Base-by-base conservation (phyloP, 2,329 filamentous ascomycete species). In the Venturia carpophila region DNA sequence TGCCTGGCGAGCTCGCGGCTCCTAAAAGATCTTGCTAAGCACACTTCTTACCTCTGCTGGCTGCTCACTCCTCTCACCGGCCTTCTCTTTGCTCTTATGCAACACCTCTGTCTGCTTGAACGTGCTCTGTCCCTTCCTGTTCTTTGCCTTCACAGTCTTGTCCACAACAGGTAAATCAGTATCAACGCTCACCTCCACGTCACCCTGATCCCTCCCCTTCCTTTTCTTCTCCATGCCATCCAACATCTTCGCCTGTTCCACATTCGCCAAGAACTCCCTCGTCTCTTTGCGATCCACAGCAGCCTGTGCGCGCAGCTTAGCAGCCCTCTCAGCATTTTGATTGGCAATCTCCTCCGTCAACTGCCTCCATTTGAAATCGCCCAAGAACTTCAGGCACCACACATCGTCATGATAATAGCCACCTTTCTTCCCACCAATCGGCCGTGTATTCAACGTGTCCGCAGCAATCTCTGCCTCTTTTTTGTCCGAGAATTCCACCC, bases 351-450 rank as follows among this genome's bases (percentile, higher is more conserved):
- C 88, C 74, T 90, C 88, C 65, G 88, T 91, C 68, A 84, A 70
- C 70, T 83, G 76, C 60, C 75, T 79, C 91, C 91, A 95, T 76
- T 93, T 94, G 78, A 94, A 93, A 1, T 89, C 90, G 68, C 85
- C 88, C 68, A 95, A 78, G 72, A 95, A 95, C 67, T 89, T 83
- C 68, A 94, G 78, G 70, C 89, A 92, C 91, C 91, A 95, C 56
- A 95, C 83, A 74, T 95, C 91, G 73, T 95, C 91, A 70, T 89
- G 85, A 78, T 93, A 95, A 73, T 89, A 91, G 61, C 83, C 84
- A 15, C 90, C 84, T 78, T 95, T 95, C 78, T 92, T 92, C 34
- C 91, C 91, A 62, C 90, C 90, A 68, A 94, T 89, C 15, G 83
- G 90, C 68, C 84, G 84, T 52, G 88, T 88, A 72, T 95, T 95